Conservation (phyloP, 2,329 filamentous ascomycete genomes). For the Parastagonospora nodorum region DNA sequence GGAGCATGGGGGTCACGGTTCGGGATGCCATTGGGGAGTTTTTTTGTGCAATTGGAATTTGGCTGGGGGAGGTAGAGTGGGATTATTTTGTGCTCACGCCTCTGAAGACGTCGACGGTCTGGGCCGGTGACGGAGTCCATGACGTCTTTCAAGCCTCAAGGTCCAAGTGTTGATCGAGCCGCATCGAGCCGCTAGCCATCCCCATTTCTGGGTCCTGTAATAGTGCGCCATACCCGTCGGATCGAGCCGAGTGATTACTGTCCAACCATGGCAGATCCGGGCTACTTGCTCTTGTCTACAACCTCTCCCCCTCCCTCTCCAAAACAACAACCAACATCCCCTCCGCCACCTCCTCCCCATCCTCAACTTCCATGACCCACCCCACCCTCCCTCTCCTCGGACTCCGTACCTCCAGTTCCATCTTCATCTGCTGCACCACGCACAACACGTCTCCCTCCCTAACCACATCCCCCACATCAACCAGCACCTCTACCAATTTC, state of each 20-base stretch:
- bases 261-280: too few relatives aligned
- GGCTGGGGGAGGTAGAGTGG: background rate
- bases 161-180: background rate
- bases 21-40: constrained; percentile 18
- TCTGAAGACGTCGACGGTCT: background rate
- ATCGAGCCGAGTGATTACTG: too few relatives aligned
- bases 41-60: background rate
- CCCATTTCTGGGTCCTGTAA: too few relatives aligned
- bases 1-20: constrained; percentile 17
- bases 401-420: constrained; percentile 67
- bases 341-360: constrained; percentile 61
- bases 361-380: constrained; percentile 60
- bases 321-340: constrained; percentile 60
- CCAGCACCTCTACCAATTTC: constrained; percentile 63
- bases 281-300: background rate
- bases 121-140: constrained; percentile 2
- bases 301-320: constrained; percentile 32
- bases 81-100: background rate
- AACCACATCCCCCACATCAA: constrained; percentile 60
- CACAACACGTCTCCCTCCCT: constrained; percentile 59
- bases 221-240: too few relatives aligned
- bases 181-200: background rate
- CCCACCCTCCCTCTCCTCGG: constrained; percentile 53
- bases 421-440: constrained; percentile 71
- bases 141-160: constrained; percentile 2